Evolutionary conservation across 1,284 basidiomycete genomes (phyloP), one percentile per base, ranked within the genome.

Genomic region (Ganoderma resinaceum): DNA sequence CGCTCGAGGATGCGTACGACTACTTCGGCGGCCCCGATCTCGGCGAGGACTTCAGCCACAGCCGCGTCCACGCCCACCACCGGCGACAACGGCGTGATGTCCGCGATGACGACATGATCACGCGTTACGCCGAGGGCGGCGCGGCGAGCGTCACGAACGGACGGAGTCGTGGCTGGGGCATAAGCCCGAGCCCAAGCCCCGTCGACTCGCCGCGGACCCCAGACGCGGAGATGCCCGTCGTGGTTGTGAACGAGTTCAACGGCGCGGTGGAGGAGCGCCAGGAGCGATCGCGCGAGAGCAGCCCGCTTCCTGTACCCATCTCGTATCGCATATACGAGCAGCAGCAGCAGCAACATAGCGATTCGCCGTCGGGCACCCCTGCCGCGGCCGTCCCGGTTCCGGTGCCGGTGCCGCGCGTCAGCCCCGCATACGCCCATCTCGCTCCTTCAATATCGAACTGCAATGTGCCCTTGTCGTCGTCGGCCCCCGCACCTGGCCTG

Each of bases 21-120:
- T 89, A 90, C 77, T 90, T 90, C 75, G 86, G 82, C 37, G 87
- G 87, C 1, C 85, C 87, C 20, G 86, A 89, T 74, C 79, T 88
- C 14, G 84, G 83, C 9, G 82, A 82, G 63, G 82, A 83, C 67
- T 83, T 81, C 69, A 69, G 73, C 60, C 69, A 73, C 46, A 61
- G 71, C 60, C 62, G 69, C 23, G 58, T 70, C 12, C 73, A 73
- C 29, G 55, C 65, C 6, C 61, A 65, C 5, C 62, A 72, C 31
- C 67, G 70, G 46, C 68, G 68, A 20, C 72, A 65, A 60, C 65
- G 62, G 18, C 43, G 69, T 29, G 71, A 75, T 35, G 35, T 71
- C 18, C 67, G 69, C 9, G 74, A 77, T 40, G 72, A 75, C 33
- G 65, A 78, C 49, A 63, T 49, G 49, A 63, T 76, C 20, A 60